Evolutionary conservation across 1,284 basidiomycete species (phyloP), one percentile per base, ranked within the genome.

Genomic region (Lignosus rhinocerotis): DNA sequence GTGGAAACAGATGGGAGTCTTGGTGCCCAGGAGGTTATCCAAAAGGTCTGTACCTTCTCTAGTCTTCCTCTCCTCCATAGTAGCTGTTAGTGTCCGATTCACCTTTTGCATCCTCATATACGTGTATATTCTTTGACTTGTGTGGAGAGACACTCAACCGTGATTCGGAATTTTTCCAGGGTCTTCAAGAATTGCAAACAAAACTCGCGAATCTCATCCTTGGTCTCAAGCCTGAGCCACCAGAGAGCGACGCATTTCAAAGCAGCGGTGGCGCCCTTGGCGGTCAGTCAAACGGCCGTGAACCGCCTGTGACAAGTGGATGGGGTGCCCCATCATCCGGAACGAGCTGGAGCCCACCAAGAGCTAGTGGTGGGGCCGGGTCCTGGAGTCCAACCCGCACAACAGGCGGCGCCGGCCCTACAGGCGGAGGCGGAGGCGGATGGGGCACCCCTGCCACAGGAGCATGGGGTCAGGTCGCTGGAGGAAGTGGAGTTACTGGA

Each of bases 1-100:
- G 90, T 96, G 3, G 95, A 98, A 75, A 92, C 92, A 12, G 93
- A 94, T 60, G 95, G 95, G 7, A 93, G 91, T 67, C 75, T 98
- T 30, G 85, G 87, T 7, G 93, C 95, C 1, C 88, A 93, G 67
- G 93, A 94, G 68, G 93, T 96, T 4, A 86, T 97, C 4, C 86
- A 92, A 79, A 92, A 87, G 80, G 92, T 90, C 55, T 54, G 78
- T 66, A 10, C 19, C 21, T 16, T 2, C 21, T 16, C 17, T 30
- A 2, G 6, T 2, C 2, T 17, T 3, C 16, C 4, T 25, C 48
- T 50, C 32, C 12, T 38, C 21, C 36, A 7, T 31, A 16, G 10
- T 30, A 38, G 6, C n/a, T 6, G 34, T 36, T 36, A 10, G 11
- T 16, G 2, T 36, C 34, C 34, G 2, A 36, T 36, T 2, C 14